These are phyloP conservation scores for Globomyces sp. DNA, from an alignment of 371 early-diverging fungal genomes.

Conservation along the genomic window DNA sequence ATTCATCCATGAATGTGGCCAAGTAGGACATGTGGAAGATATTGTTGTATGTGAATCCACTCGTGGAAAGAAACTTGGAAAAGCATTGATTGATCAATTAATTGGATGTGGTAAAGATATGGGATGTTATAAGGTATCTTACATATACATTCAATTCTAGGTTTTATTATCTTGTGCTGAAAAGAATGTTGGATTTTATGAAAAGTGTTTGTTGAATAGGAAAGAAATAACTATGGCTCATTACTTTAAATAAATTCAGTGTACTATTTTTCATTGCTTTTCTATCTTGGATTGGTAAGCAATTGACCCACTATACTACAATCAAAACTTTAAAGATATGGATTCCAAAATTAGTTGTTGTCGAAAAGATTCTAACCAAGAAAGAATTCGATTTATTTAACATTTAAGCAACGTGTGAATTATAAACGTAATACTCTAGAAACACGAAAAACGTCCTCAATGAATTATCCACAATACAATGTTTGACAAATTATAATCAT, in stretches of 20 bases:
- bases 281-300: no score
- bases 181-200: conserved; percentile 80
- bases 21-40: conserved; percentile 27
- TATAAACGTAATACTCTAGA: no score
- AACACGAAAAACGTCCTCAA: no score
- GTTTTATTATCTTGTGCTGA: conserved; percentile 76
- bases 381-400: no score
- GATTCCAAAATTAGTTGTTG: no score
- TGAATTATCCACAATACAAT: no score
- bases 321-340: no score
- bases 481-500: no score
- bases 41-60: conserved; percentile 22
- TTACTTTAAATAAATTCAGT: conserved; percentile 8
- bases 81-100: conserved; percentile 32
- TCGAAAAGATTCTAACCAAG: no score
- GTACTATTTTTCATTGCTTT: not conserved
- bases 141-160: no score
- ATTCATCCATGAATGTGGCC: conserved; percentile 28
- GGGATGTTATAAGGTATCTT: conserved; percentile 34
- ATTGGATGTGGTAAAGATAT: conserved; percentile 20
- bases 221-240: conserved; percentile 70
- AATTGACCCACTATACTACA: no score
- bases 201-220: conserved; percentile 75
- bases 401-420: no score
- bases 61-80: conserved; percentile 27